Conservation (phyloP, 1,284 basidiomycete species). For the Trametes polyzona region DNA sequence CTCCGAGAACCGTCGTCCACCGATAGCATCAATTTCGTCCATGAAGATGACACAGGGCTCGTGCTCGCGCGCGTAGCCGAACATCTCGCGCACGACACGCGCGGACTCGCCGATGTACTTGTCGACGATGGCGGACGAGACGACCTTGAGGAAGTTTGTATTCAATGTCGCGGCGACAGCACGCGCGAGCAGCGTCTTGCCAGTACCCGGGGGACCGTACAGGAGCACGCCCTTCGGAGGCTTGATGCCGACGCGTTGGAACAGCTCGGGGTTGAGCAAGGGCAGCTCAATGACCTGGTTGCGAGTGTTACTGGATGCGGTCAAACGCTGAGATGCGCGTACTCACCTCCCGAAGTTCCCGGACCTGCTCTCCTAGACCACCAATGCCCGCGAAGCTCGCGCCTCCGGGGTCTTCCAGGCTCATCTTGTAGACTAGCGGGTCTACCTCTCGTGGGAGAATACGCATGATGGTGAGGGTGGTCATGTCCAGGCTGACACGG, state of each 20-base stretch:
- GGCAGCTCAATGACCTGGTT: constrained; percentile 92
- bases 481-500: constrained; percentile 99
- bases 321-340: neutral
- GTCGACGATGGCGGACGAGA: constrained; percentile 99
- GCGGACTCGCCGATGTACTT: constrained; percentile 99
- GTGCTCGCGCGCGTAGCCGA: constrained; percentile 95
- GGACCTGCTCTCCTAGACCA: constrained; percentile 94
- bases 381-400: constrained; percentile 98
- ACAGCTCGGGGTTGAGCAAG: constrained; percentile 94
- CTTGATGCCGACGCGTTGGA: constrained; percentile 94
- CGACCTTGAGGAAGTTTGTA: constrained; percentile 98
- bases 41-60: constrained; percentile 99
- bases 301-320: neutral
- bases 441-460: constrained; percentile 98
- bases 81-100: constrained; percentile 96
- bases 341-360: constrained; percentile 89
- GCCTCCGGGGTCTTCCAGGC: constrained; percentile 94
- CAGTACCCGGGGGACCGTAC: constrained; percentile 94
- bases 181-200: constrained; percentile 94
- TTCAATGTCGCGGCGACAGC: constrained; percentile 96
- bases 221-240: constrained; percentile 94
- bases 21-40: constrained; percentile 99
- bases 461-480: constrained; percentile 98
- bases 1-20: constrained; percentile 95
- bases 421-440: constrained; percentile 99